Evolutionary conservation across 352 stramenopile genomes (phyloP), one percentile per base, ranked within the genome.

Genomic region (Phytophthora syringae): DNA sequence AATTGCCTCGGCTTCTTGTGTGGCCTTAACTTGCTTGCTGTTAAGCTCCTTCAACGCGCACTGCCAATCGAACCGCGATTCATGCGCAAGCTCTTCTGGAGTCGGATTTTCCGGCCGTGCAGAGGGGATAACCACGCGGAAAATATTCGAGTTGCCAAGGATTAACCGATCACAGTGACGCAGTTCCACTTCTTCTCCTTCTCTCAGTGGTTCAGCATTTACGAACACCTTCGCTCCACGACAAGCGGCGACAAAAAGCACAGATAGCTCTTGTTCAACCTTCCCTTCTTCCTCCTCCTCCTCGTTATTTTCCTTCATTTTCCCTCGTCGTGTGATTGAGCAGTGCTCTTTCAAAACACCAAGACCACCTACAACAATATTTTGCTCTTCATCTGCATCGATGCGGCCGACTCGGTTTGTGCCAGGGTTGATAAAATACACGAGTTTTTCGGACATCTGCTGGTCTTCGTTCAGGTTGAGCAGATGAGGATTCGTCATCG

Each of bases 401-500:
- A 74, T 72, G 20, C 88, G 75, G 5, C 89, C 89, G 37, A 96
- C 57, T 24, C 77, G 83, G 39, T 90, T 92, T 3, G n/a, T 18
- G 4, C 84, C 84, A 30, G 27, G 5, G 18, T 87, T 67, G 21
- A 96, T 64, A 28, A 97, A 90, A 52, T 97, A 95, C 0, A 90
- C 60, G 1, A 97, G 60, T 45, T 93, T 92, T 57, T 93, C 87
- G 1, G 79, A 83, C 89, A 96, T 95, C 30, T 90, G 70, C 28
- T 90, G 85, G 37, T 97, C 89, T 79, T 97, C 87, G 43, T 96
- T 92, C 25, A 97, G 58, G 42, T 97, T 97, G 37, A 94, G 65
- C 3, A 97, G 54, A 44, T 96, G 87, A 15, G 89, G 85, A 40
- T 94, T 81, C 72, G 52, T 84, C 71, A 70, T 77, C 7, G 75